Evolutionary conservation across 1,284 basidiomycete species (phyloP).

Genomic region (Exobasidium rhododendri): DNA sequence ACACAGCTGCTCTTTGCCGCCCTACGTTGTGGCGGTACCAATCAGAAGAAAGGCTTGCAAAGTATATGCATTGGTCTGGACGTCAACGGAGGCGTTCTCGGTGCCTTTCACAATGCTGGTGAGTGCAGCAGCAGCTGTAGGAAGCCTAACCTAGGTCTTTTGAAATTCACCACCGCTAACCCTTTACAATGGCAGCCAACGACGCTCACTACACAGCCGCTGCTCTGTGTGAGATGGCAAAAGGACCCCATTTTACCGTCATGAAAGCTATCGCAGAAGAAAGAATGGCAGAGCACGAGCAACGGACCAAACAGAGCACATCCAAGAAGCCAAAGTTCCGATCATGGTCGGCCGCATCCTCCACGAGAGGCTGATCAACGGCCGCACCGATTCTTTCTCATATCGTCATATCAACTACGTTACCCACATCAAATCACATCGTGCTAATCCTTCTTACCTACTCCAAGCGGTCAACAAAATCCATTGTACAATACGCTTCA

Average conservation of each 20-base stretch:
- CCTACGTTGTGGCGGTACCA: background rate
- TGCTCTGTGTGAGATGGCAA: background rate
- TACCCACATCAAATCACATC: too few species aligned
- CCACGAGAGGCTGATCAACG: too few species aligned
- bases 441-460: too few species aligned
- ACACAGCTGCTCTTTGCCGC: constrained; percentile 5
- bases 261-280: background rate
- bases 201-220: constrained; percentile 5
- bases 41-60: background rate
- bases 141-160: too few species aligned
- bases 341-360: background rate
- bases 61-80: background rate
- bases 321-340: background rate
- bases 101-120: constrained; percentile 4
- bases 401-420: too few species aligned
- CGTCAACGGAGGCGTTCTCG: background rate
- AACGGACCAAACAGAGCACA: background rate
- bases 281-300: background rate
- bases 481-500: too few species aligned
- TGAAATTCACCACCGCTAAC: too few species aligned
- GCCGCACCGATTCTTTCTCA: too few species aligned
- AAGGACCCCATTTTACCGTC: background rate
- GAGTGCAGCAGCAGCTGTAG: background rate
- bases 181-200: too few species aligned
- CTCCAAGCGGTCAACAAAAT: too few species aligned